These are phyloP conservation scores for Pythium volutum DNA, from an alignment of 352 stramenopile genomes.

Conservation along the genomic window DNA sequence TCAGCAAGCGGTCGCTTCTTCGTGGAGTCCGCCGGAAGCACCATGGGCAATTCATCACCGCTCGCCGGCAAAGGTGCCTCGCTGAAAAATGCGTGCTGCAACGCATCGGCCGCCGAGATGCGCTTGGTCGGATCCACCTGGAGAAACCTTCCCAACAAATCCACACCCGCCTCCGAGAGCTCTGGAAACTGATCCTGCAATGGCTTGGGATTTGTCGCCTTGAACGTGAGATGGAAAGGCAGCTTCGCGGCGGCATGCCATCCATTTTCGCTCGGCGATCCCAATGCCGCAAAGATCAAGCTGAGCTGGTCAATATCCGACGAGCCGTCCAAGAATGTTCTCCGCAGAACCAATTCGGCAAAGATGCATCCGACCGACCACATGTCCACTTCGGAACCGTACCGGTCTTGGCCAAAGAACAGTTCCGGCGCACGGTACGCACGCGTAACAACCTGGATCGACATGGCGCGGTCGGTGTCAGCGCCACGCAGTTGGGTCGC, in stretches of 20 bases:
- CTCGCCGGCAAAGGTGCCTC: constrained; percentile 34
- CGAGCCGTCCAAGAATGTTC: constrained; percentile 54
- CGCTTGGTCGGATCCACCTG: constrained; percentile 58
- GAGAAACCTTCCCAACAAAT: constrained; percentile 52
- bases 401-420: constrained; percentile 69
- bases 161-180: constrained; percentile 46
- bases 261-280: constrained; percentile 57
- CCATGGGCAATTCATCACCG: constrained; percentile 6
- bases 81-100: constrained; percentile 61
- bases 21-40: constrained; percentile 10
- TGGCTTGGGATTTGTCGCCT: constrained; percentile 55
- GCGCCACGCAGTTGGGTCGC: constrained; percentile 32
- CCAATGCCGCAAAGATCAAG: constrained; percentile 63
- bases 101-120: constrained; percentile 46
- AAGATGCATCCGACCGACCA: constrained; percentile 84
- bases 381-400: constrained; percentile 63
- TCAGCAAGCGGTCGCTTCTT: constrained; percentile 24
- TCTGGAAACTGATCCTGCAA: constrained; percentile 55
- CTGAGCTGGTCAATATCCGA: constrained; percentile 84
- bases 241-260: constrained; percentile 50
- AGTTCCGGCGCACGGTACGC: constrained; percentile 74
- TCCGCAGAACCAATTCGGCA: constrained; percentile 64
- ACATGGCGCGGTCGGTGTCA: constrained; percentile 32
- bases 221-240: constrained; percentile 77
- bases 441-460: constrained; percentile 70